Evolutionary conservation across 179 eudicot genomes (phyloP).

Genomic region (Actinidia arguta): DNA sequence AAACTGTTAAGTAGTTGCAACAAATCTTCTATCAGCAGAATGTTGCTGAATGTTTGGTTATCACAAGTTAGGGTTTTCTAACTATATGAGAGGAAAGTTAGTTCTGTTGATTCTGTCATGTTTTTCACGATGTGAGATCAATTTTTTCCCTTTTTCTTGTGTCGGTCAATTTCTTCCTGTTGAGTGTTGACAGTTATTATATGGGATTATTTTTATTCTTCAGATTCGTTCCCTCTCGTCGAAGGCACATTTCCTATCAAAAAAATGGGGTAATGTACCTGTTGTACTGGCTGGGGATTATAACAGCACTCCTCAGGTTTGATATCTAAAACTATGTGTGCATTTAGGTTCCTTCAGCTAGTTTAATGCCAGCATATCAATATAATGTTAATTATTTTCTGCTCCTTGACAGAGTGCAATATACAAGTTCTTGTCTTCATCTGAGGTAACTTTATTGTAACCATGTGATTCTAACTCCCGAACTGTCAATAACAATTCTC

Average conservation of each 20-base stretch:
- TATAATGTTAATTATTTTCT: not conserved
- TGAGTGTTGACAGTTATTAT: not conserved
- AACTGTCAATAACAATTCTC: not conserved
- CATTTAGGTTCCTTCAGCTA: not conserved
- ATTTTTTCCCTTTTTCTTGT: not conserved
- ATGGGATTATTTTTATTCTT: conserved; percentile 4
- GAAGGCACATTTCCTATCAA: conserved; percentile 35
- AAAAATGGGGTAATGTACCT: conserved; percentile 41
- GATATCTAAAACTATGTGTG: not conserved
- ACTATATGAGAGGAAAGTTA: not conserved
- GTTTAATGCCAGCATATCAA: not conserved
- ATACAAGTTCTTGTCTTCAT: conserved; percentile 35
- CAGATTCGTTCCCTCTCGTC: conserved; percentile 40
- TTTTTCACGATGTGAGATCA: not conserved
- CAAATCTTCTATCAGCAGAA: not conserved
- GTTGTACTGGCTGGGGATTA: conserved; percentile 43
- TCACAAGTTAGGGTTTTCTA: not conserved
- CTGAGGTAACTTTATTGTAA: conserved; percentile 30
- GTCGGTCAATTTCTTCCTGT: not conserved
- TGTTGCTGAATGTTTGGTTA: not conserved
- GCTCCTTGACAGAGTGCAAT: conserved; percentile 36
- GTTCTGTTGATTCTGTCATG: not conserved
- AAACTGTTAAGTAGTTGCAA: not conserved
- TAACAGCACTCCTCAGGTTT: conserved; percentile 45
- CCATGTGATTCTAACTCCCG: not conserved